phyloP scores from a whole-genome alignment of 129 eudicot species.

The Tanacetum coccineum region DNA sequence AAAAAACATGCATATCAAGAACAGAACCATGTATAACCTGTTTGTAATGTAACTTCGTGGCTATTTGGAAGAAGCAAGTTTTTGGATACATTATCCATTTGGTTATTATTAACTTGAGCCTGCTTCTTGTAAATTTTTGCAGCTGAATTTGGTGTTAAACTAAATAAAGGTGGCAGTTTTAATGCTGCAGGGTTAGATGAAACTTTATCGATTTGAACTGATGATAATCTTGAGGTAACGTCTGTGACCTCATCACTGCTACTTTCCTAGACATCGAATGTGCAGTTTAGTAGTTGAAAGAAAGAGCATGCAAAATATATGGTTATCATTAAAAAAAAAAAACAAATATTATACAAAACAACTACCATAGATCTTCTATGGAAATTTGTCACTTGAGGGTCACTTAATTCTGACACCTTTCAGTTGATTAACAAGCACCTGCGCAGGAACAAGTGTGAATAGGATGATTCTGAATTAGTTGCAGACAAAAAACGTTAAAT shows the following conservation, averaged over 20 bases:
- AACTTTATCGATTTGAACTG: constrained; percentile 67
- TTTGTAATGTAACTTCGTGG: constrained; percentile 52
- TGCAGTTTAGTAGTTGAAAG: constrained; percentile 11
- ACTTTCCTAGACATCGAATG: constrained; percentile 53
- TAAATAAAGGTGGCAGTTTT: constrained; percentile 89
- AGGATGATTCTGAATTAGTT: not conserved
- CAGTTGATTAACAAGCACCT: constrained; percentile 93
- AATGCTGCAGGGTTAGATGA: constrained; percentile 66
- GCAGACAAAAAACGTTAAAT: not conserved
- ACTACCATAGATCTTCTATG: constrained; percentile 69
- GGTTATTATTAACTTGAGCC: constrained; percentile 36
- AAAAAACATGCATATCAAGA: constrained; percentile 3
- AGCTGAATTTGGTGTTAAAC: constrained; percentile 77
- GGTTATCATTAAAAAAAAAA: not conserved
- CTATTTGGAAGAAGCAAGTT: constrained; percentile 44
- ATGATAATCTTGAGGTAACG: constrained; percentile 60
- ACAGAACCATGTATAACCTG: constrained; percentile 44
- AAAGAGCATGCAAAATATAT: constrained; percentile 12
- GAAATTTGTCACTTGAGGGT: constrained; percentile 52
- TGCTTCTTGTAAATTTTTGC: constrained; percentile 67
- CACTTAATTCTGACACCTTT: constrained; percentile 88
- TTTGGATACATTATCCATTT: constrained; percentile 30
- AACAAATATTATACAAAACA: not conserved
- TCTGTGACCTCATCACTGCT: constrained; percentile 64
- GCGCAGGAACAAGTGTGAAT: constrained; percentile 18